Evolutionary conservation across 1,139 yeast species (phyloP).

Genomic region (Taphrina sp.): DNA sequence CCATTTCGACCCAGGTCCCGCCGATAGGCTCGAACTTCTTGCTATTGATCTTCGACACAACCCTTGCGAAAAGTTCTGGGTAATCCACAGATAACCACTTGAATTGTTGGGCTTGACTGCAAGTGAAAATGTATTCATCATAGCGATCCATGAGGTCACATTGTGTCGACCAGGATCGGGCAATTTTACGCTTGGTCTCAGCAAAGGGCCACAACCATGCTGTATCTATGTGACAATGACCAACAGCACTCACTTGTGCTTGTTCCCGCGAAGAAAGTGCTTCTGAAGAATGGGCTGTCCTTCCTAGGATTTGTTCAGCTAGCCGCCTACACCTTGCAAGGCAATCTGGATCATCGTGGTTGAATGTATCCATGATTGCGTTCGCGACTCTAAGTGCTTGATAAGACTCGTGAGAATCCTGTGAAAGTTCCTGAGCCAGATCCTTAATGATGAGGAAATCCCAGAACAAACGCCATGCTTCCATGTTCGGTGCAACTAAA

Average conservation of each 20-base stretch:
- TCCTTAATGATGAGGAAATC: conserved; percentile 90
- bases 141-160: conserved; percentile 76
- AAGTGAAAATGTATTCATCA: conserved; percentile 91
- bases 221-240: conserved; percentile 97
- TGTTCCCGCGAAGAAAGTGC: conserved; percentile 52
- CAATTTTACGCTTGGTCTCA: conserved; percentile 73
- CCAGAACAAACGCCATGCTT: conserved; percentile 70
- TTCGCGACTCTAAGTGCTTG: conserved; percentile 76
- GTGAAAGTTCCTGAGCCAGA: conserved; percentile 81
- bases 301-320: conserved; percentile 65
- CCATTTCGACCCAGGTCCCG: conserved; percentile 97
- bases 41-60: conserved; percentile 63
- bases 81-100: conserved; percentile 85
- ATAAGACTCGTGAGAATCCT: conserved; percentile 75
- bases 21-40: conserved; percentile 88
- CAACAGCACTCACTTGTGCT: conserved; percentile 70
- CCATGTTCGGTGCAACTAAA: conserved; percentile 73
- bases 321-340: conserved; percentile 63
- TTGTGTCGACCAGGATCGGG: conserved; percentile 94
- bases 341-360: conserved; percentile 52
- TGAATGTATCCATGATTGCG: conserved; percentile 77
- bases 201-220: conserved; percentile 83
- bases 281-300: conserved; percentile 58
- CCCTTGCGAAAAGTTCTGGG: conserved; percentile 61
- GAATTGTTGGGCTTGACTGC: conserved; percentile 94